These are phyloP conservation scores for Catharanthus roseus DNA, from an alignment of 257 asterid genomes.

Conservation along the genomic window DNA sequence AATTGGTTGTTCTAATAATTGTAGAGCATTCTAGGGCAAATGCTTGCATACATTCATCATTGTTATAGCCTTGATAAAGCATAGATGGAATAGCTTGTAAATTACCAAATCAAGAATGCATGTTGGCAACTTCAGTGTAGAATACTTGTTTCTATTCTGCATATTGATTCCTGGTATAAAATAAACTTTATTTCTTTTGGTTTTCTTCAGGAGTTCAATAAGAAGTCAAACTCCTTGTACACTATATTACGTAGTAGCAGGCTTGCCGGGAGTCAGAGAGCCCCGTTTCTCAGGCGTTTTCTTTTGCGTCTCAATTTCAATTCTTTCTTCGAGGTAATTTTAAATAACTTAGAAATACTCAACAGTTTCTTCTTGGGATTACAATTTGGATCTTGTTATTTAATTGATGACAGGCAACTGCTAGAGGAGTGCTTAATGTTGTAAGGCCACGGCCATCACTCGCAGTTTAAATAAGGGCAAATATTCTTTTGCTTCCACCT, in stretches of 20 bases:
- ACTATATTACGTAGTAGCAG: slow-evolving; percentile 92
- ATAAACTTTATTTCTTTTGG: neutral
- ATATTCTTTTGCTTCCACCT: neutral
- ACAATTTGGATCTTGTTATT: slow-evolving; percentile 3
- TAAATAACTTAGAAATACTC: neutral
- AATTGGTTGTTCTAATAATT: neutral
- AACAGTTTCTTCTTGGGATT: neutral
- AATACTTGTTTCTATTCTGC: neutral
- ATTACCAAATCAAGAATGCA: neutral
- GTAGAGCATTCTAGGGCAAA: neutral
- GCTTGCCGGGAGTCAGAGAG: slow-evolving; percentile 99
- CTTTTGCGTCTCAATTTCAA: slow-evolving; percentile 95
- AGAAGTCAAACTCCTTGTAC: slow-evolving; percentile 91
- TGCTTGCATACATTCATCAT: neutral
- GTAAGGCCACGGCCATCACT: slow-evolving; percentile 72
- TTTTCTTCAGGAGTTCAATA: slow-evolving; percentile 71
- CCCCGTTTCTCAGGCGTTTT: slow-evolving; percentile 94
- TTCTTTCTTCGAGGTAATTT: slow-evolving; percentile 81
- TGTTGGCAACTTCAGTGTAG: neutral
- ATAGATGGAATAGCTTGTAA: neutral
- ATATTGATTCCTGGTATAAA: neutral
- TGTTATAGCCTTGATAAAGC: neutral
- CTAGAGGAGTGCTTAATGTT: slow-evolving; percentile 86
- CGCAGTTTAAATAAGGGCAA: slow-evolving; percentile 27
- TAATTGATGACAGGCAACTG: slow-evolving; percentile 63